Base-by-base conservation (phyloP, 2,329 filamentous ascomycete species). In the Fusarium annulatum region DNA sequence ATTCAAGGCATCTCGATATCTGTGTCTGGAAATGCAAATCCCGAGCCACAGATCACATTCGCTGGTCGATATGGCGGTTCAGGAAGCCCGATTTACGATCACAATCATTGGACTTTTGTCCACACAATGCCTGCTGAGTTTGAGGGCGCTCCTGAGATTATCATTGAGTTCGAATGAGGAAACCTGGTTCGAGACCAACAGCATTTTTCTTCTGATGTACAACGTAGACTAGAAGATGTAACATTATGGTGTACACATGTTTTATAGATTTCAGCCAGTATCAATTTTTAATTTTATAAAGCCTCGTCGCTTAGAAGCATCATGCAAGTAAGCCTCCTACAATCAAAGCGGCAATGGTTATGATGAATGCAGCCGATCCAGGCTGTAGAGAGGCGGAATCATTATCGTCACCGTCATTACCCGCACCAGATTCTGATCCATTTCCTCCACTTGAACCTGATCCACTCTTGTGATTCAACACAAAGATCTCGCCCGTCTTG, bases 401-500 rank as follows among this genome's bases (percentile, higher is more conserved):
- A 46, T 53, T 53, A 28, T 53, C 51, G 3, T 78, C 73, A 39
- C 53, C 65, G 5, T 2, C 34, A 39, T 15, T 28, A 1, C 51
- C 51, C 9, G 70, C 61, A 14, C 51, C 34, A 1, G 51, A 33
- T 9, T 39, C 34, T 5, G 51, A 28, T n/a, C 34, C 51, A 41
- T 57, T 63, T 1, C 46, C 51, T 48, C 63, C 71, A 11, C 33
- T 57, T 7, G 60, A 42, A 3, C 23, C 34, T n/a, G 34, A 26
- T 3, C 51, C 69, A 39, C 61, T 67, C 14, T 55, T 58, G 51
- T 48, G 63, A 18, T 52, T 52, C 30, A 90, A 77, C 6, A 92
- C 86, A 75, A 88, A 93, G 45, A 93, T 87, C 83, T 93, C 91
- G 9, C 91, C 92, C 1, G 90, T 91, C n/a, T 85, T 79, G 78